phyloP scores from a whole-genome alignment of 768 basidiomycete genomes.

The Gloeopeniophorella convolvens region DNA sequence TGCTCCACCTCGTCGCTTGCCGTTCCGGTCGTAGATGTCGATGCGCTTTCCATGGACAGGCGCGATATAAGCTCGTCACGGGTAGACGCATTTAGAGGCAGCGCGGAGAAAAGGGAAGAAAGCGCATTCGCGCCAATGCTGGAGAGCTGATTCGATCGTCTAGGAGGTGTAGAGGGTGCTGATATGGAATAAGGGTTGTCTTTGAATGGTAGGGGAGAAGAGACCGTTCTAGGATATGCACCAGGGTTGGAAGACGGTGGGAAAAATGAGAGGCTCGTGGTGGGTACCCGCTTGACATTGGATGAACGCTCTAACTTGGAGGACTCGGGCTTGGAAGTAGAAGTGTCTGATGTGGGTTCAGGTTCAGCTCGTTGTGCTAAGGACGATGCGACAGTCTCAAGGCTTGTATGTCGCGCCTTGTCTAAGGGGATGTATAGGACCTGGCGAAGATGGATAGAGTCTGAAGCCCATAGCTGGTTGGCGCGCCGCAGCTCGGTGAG shows the following conservation, averaged over 20 bases:
- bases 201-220: not conserved
- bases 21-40: conserved; percentile 14
- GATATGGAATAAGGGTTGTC: not conserved
- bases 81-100: conserved; percentile 18
- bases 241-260: conserved; percentile 15
- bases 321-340: not conserved
- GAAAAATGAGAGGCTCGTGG: conserved; percentile 29
- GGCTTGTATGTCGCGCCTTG: conserved; percentile 41
- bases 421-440: conserved; percentile 76
- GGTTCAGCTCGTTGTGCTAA: conserved; percentile 12
- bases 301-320: conserved; percentile 7
- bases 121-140: conserved; percentile 9
- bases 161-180: not conserved
- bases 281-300: conserved; percentile 27
- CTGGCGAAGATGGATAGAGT: conserved; percentile 83
- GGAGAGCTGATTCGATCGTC: conserved; percentile 1
- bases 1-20: conserved; percentile 19
- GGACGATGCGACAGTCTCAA: conserved; percentile 23
- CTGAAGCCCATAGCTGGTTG: conserved; percentile 92
- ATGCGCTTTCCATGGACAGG: conserved; percentile 17
- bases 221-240: not conserved
- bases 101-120: conserved; percentile 17
- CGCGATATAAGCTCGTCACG: conserved; percentile 21
- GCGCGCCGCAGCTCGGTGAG: conserved; percentile 76
- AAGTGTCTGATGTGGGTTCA: not conserved